Percentiles rank a stretch among this genome's conserved stretches.
These are phyloP conservation scores for Backusella circina DNA, from an alignment of 192 early-diverging fungal species.

Conservation along the genomic window DNA sequence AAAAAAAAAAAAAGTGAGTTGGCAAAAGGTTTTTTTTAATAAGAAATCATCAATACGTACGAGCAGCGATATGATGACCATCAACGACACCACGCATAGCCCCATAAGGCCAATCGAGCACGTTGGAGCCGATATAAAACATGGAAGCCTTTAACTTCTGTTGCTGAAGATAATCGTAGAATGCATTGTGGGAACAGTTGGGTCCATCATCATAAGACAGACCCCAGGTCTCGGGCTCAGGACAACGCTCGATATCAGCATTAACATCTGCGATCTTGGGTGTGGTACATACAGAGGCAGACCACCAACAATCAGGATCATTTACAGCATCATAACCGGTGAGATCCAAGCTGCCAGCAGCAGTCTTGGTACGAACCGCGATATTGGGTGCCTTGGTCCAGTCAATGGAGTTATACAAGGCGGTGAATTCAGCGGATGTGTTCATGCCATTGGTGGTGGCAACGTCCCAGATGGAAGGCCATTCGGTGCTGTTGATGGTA, in stretches of 20 bases:
- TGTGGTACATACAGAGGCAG: slow-evolving; percentile 22
- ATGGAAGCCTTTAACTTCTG: slow-evolving; percentile 30
- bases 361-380: slow-evolving; percentile 14
- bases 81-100: slow-evolving; percentile 35
- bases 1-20: no score
- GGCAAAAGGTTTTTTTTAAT: no score
- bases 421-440: slow-evolving; percentile 34
- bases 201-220: slow-evolving; percentile 68
- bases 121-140: slow-evolving; percentile 39
- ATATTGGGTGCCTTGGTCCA: slow-evolving; percentile 39
- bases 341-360: slow-evolving; percentile 19
- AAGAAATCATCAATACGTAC: no score
- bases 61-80: slow-evolving; percentile 57
- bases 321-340: background rate
- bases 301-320: slow-evolving; percentile 42
- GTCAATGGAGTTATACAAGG: slow-evolving; percentile 42
- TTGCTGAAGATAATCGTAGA: slow-evolving; percentile 42
- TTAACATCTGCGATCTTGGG: slow-evolving; percentile 24
- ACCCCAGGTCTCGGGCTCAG: slow-evolving; percentile 45
- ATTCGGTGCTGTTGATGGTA: slow-evolving; percentile 6
- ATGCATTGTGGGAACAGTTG: slow-evolving; percentile 34
- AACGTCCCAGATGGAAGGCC: slow-evolving; percentile 22
- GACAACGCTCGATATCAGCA: slow-evolving; percentile 24
- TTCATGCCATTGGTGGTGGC: slow-evolving; percentile 31
- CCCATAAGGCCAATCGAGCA: slow-evolving; percentile 33